Percentiles rank a stretch among this genome's conserved stretches.
These are phyloP conservation scores for Penicillium sp. DNA, from an alignment of 2,329 filamentous ascomycete genomes.

Conservation along the genomic window DNA sequence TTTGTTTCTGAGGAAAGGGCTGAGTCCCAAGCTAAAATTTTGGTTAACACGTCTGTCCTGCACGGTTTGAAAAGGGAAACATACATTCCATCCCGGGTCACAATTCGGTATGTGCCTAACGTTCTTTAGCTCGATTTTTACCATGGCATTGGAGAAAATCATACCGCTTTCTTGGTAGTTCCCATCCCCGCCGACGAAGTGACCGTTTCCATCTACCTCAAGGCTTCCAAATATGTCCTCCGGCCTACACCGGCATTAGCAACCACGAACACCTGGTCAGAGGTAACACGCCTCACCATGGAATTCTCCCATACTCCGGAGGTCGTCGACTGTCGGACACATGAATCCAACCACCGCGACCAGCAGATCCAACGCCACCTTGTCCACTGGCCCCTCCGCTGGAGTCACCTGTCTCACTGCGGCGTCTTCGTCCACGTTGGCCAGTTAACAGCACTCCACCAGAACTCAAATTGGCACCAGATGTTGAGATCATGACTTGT, in stretches of 20 bases:
- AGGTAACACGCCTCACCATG: constrained; percentile 40
- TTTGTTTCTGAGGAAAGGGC: constrained; percentile 46
- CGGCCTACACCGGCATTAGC: constrained; percentile 37
- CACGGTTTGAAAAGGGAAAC: constrained; percentile 25
- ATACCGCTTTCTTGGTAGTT: constrained; percentile 55
- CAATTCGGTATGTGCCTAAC: constrained; percentile 52
- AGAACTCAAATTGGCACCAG: constrained; percentile 50
- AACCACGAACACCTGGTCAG: neutral
- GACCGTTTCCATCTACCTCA: constrained; percentile 54
- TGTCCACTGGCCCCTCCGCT: constrained; percentile 54
- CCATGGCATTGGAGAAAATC: constrained; percentile 3
- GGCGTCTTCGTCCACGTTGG: constrained; percentile 28
- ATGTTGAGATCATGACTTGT: constrained; percentile 54
- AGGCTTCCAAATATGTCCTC: constrained; percentile 62
- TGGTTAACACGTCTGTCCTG: too few species aligned
- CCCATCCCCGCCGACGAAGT: constrained; percentile 52
- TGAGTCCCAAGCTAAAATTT: constrained; percentile 42
- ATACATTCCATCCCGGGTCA: constrained; percentile 56
- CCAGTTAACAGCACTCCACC: constrained; percentile 46
- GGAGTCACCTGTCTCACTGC: constrained; percentile 41
- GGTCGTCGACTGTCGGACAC: constrained; percentile 56
- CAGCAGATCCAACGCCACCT: constrained; percentile 53
- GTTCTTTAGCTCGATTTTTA: neutral
- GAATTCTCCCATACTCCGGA: constrained; percentile 59
- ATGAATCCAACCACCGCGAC: constrained; percentile 57